phyloP scores from a whole-genome alignment of 495 filamentous ascomycete species.

The Talaromyces trachyspermus region DNA sequence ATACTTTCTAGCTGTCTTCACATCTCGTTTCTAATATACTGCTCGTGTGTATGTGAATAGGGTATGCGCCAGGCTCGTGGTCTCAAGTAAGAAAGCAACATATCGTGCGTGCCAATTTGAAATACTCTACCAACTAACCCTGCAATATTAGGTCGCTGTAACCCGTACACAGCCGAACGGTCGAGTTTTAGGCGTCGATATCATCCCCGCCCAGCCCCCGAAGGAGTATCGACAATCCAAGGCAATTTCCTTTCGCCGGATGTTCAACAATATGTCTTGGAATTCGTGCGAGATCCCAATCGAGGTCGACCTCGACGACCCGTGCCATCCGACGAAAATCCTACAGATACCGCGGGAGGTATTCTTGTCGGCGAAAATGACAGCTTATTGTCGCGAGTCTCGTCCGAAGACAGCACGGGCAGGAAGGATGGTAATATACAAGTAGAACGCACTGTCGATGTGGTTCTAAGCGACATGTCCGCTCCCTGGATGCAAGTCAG shows the following conservation, averaged over 20 bases:
- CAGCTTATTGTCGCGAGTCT: neutral
- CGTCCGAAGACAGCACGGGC: neutral
- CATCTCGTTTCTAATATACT: conserved; percentile 10
- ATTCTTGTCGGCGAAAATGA: conserved; percentile 13
- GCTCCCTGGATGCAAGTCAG: conserved; percentile 80
- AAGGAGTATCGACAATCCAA: conserved; percentile 86
- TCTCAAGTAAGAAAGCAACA: conserved; percentile 56
- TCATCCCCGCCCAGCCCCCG: conserved; percentile 86
- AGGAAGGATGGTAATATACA: conserved; percentile 9
- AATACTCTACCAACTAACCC: neutral
- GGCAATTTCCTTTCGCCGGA: conserved; percentile 73
- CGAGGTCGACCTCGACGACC: conserved; percentile 43
- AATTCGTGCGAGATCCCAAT: conserved; percentile 60
- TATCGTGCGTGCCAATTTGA: conserved; percentile 2
- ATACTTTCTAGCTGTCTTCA: neutral
- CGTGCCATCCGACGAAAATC: conserved; percentile 3
- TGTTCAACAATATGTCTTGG: conserved; percentile 66
- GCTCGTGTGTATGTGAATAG: conserved; percentile 29
- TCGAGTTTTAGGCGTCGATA: conserved; percentile 80
- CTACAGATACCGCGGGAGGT: conserved; percentile 1
- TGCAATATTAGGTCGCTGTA: conserved; percentile 59
- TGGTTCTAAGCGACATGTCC: conserved; percentile 98
- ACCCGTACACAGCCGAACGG: conserved; percentile 68
- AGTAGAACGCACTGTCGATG: conserved; percentile 63
- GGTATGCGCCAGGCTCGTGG: conserved; percentile 95